Evolutionary conservation across 2,329 filamentous ascomycete species (phyloP), one percentile per base, ranked within the genome.

Genomic region (Didymellaceae sp.): DNA sequence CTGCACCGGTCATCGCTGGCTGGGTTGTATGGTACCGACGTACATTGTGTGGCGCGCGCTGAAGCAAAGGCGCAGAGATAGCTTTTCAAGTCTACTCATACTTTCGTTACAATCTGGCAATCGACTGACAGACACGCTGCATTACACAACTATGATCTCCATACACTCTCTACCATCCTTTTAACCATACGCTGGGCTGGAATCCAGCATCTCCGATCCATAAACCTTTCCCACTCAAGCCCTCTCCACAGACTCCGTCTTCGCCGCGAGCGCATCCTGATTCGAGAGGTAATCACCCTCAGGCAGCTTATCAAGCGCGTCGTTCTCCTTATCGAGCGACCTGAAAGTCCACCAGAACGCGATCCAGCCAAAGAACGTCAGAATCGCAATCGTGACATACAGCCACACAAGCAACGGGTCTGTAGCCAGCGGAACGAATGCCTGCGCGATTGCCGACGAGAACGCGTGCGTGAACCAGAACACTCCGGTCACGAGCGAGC

Each of bases 381-480:
- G 45, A 26, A 71, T 63, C 9, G 68, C 66, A 42, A 71, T 68
- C 2, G 57, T 55, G 14, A 58, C 62, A 45, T 71, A 71, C 44
- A 63, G 16, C 60, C 62, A 63, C 8, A 66, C 63, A 10, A 63
- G 43, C 4, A 66, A 38, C 6, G 61, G 63, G 28, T 66, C 61
- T 9, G 41, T 50, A 4, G 55, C 55, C 32, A 66, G 44, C 1
- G 61, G 61, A 2, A 63, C 59, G 9, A 66, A 59, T 1, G 60
- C 61, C 17, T 62, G 60, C 0, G 57, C 57, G 32, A 66, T 54
- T 2, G 60, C 61, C 4, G 60, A 61, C 1, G 59, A 64, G 21
- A 72, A 68, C 2, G 65, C 66, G n/a, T 63, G 57, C 26, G 64
- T 68, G 52, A 72, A 70, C 45, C 66, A 67, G 30, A 63, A 63